phyloP scores from a whole-genome alignment of 495 filamentous ascomycete species.

The Aspergillus indologenus region DNA sequence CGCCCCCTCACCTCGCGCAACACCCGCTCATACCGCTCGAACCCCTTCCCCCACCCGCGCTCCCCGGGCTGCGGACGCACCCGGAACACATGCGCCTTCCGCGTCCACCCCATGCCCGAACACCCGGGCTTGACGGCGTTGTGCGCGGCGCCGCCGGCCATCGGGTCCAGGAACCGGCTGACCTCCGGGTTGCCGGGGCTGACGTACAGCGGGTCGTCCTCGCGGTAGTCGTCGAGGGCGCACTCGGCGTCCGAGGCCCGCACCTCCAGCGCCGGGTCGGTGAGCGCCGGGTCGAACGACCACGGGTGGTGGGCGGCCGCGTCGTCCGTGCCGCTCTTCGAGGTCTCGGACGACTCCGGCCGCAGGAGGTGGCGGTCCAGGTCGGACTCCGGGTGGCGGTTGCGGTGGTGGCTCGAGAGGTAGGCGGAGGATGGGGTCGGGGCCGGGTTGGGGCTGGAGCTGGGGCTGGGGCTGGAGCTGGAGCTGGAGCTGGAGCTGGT shows the following conservation, averaged over 20 bases:
- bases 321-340: conserved; percentile 30
- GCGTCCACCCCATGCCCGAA: conserved; percentile 27
- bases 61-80: conserved; percentile 20
- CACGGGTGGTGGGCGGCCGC: conserved; percentile 30
- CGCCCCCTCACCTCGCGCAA: conserved; percentile 16
- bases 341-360: conserved; percentile 26
- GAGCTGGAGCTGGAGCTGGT: no score
- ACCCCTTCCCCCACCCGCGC: no score
- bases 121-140: conserved; percentile 11
- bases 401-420: not conserved
- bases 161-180: conserved; percentile 23
- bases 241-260: conserved; percentile 27
- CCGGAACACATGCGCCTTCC: conserved; percentile 21
- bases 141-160: conserved; percentile 15
- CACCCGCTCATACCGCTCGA: conserved; percentile 25
- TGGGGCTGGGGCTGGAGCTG: no score
- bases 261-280: conserved; percentile 23
- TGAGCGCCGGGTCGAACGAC: conserved; percentile 28
- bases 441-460: not conserved
- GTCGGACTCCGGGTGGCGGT: conserved; percentile 7
- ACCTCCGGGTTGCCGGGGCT: conserved; percentile 30
- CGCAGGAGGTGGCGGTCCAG: conserved; percentile 27
- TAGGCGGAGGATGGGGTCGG: not conserved
- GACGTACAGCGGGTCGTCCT: conserved; percentile 22
- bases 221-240: conserved; percentile 15